Conservation (phyloP, 1,284 basidiomycete species). For the Ceratobasidium sp. region DNA sequence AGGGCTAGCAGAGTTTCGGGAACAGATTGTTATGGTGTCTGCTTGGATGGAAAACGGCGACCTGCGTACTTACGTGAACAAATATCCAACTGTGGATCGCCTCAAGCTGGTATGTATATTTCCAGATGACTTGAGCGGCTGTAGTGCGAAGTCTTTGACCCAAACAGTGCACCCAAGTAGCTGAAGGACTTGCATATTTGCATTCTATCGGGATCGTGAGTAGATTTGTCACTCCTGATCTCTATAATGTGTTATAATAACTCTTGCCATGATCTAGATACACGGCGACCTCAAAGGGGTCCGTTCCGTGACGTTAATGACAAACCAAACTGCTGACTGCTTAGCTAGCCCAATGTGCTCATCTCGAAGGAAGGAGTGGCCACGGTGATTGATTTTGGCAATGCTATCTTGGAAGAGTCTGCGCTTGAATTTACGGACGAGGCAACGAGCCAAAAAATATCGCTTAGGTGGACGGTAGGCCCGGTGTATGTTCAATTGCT, state of each 20-base stretch:
- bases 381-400: constrained; percentile 17
- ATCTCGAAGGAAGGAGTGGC: neutral
- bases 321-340: neutral
- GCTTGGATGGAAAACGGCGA: too few relatives aligned
- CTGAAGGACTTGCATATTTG: neutral
- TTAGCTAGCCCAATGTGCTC: constrained; percentile 3
- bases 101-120: too few relatives aligned
- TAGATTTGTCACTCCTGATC: too few relatives aligned
- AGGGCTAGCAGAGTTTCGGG: too few relatives aligned
- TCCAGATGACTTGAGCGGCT: too few relatives aligned
- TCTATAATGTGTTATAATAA: neutral
- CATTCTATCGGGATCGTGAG: constrained; percentile 13
- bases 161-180: neutral
- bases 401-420: neutral
- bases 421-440: neutral
- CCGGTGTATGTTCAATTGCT: too few relatives aligned
- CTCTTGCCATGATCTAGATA: neutral
- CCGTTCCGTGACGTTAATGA: neutral
- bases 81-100: too few relatives aligned
- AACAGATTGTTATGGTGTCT: too few relatives aligned
- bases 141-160: neutral
- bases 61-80: too few relatives aligned
- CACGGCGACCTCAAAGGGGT: constrained; percentile 24
- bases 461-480: neutral
- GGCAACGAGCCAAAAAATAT: too few relatives aligned